Percentiles rank a stretch among this genome's conserved stretches.
phyloP scores from a whole-genome alignment of 2,329 filamentous ascomycete species.

The Diaporthe vaccinii region DNA sequence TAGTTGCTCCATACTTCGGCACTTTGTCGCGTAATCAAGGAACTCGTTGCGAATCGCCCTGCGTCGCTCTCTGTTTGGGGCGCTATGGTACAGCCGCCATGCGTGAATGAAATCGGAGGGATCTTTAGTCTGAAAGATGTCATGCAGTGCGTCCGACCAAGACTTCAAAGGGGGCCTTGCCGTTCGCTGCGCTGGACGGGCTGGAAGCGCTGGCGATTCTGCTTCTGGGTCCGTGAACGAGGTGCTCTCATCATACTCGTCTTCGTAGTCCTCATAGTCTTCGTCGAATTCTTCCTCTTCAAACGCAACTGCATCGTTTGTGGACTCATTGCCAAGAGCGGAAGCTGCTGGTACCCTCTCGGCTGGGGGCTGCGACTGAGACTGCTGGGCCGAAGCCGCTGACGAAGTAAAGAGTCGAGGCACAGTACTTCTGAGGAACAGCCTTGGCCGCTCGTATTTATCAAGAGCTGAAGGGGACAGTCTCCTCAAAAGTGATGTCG shows the following conservation, averaged over 20 bases:
- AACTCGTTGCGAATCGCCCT: conserved; percentile 26
- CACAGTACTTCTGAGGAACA: conserved; percentile 37
- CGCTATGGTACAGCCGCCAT: conserved; percentile 34
- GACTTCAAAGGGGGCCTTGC: background rate
- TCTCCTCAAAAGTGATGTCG: conserved; percentile 58
- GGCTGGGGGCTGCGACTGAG: background rate
- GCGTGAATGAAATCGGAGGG: conserved; percentile 13
- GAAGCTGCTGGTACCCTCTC: background rate
- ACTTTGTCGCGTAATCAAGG: conserved; percentile 33
- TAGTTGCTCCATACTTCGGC: conserved; percentile 29
- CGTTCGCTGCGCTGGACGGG: background rate
- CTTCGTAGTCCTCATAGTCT: conserved; percentile 14
- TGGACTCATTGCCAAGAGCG: background rate
- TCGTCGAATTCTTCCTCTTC: conserved; percentile 19
- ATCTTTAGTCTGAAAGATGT: background rate
- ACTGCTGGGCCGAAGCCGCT: conserved; percentile 39
- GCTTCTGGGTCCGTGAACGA: background rate
- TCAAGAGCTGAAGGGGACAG: conserved; percentile 43
- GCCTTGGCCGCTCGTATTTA: conserved; percentile 42
- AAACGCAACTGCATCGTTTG: background rate
- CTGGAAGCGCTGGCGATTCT: background rate
- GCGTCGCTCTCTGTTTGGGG: background rate
- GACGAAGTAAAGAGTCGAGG: conserved; percentile 47
- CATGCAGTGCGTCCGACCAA: background rate
- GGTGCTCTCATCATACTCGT: background rate